Base-by-base conservation (phyloP, 495 filamentous ascomycete species). In the Podospora bellae-mahoneyi region DNA sequence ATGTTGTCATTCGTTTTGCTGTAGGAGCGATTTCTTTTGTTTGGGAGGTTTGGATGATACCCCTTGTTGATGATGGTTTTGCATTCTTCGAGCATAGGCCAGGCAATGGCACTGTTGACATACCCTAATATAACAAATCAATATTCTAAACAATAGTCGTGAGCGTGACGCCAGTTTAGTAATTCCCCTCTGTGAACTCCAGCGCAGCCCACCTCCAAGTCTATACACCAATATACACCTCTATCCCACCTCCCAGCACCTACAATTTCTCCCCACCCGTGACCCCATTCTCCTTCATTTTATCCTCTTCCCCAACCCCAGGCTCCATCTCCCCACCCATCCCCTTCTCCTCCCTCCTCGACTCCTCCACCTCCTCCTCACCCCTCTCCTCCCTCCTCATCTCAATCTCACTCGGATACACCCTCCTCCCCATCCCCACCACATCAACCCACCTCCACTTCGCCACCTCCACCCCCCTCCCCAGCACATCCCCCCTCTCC, bases 251-350 rank as follows among this genome's bases (percentile, higher is more conserved):
- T 13, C 9, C 9, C 39, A 68, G 5, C 19, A 58, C 27, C 7
- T 18, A 23, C 39, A 16, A 3, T 28, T 57, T 19, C 65, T 23
- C 19, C 30, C 60, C 44, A 61, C 54, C 32, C 19, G 48, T 26
- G 18, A 30, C 15, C 54, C 18, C 61, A 18, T 55, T 7, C 39
- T 20, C 55, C 28, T 10, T 48, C 39, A 48, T 10, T 10, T 48
- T 10, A 5, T 10, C 39, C 39, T 16, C 39, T 13, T 13, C 39
- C 39, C 39, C 39, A 48, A 13, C 62, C n/a, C 68, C 56, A 27
- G 77, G 81, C 62, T 83, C 82, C 32, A 84, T 79, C 64, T 80
- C 77, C 19, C 71, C 74, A 19, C 75, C 75, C 78, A 83, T 83
- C 39, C 72, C 71, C 60, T 72, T 69, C 73, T 83, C 80, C 32